Evolutionary conservation across 2,329 filamentous ascomycete species (phyloP).

Genomic region (Colletotrichum sp.): DNA sequence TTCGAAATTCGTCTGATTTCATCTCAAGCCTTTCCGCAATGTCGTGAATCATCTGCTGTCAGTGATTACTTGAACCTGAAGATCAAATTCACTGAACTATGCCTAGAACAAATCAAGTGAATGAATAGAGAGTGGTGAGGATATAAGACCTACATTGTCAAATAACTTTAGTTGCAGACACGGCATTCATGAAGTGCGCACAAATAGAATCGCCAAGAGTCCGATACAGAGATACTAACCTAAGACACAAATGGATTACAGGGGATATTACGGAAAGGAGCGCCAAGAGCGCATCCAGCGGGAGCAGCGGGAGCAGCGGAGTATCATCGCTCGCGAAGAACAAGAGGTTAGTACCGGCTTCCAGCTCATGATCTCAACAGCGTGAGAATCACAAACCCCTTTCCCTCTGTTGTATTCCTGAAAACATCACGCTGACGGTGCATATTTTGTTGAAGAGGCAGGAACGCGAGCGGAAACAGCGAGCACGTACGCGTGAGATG

Average conservation of each 20-base stretch:
- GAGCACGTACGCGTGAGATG: not conserved
- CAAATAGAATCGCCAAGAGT: not conserved
- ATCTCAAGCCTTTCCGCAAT: not conserved
- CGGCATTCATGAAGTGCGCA: not conserved
- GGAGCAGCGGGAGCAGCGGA: not conserved
- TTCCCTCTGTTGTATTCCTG: accelerated
- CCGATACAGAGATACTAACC: not conserved
- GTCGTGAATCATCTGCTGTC: not conserved
- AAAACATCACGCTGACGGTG: not conserved
- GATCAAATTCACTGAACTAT: not conserved
- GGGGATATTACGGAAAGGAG: not conserved
- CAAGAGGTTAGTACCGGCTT: not conserved
- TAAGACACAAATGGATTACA: not conserved
- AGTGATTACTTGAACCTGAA: not conserved
- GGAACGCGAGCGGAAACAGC: not conserved
- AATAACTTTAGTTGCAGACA: not conserved
- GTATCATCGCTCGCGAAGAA: not conserved
- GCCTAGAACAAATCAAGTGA: not conserved
- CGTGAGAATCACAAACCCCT: not conserved
- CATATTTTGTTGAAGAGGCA: not conserved
- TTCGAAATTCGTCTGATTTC: accelerated
- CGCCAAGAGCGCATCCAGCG: not conserved
- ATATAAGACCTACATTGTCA: not conserved
- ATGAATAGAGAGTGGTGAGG: not conserved
- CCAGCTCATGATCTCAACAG: not conserved